Evolutionary conservation across 768 basidiomycete species (phyloP), one percentile per base, ranked within the genome.

Genomic region (Astraeus odoratus): DNA sequence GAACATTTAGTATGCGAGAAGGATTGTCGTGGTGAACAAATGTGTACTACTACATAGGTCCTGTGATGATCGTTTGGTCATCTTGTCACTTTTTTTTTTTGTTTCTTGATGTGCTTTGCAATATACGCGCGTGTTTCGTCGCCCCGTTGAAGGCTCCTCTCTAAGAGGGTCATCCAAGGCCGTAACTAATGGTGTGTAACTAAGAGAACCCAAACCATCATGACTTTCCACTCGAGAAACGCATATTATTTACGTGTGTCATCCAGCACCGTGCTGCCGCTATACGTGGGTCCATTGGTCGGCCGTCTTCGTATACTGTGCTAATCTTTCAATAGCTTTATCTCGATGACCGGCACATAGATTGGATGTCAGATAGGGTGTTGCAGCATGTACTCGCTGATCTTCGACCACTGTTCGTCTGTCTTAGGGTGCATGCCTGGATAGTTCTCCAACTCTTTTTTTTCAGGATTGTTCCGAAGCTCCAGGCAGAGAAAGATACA

Each of bases 291-390:
- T 58, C 10, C 4, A 13, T 16, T 13, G 20, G 41, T 19, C 26
- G 36, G 33, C 22, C 8, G 38, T 30, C 23, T 30, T 44, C 25
- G 40, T 44, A 36, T 29, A 31, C 20, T 43, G 47, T 31, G 48
- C 56, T 46, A 31, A 47, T 36, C 8, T 25, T 38, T 40, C 7
- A 27, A 42, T 50, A 86, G 83, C 66, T 93, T 4, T 94, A 93
- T 63, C 77, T 96, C 23, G 93, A 96, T 57, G 88, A 89, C 51
- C 76, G 79, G 9, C 93, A 96, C 68, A 64, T 87, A 13, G 73
- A 80, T 44, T 96, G 93, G 93, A 95, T 96, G 91, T 80, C 84
- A 5, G 91, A 95, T 54, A 54, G 64, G 20, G 72, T 86, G 33
- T 69, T 95, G 2, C 90, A 92, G 56, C 77, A 80, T 54, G 86